A percentile compares a stretch with the other conserved stretches of the same genome.
Evolutionary conservation across 495 filamentous ascomycete species (phyloP).

Genomic region (Penicillium paradoxum): DNA sequence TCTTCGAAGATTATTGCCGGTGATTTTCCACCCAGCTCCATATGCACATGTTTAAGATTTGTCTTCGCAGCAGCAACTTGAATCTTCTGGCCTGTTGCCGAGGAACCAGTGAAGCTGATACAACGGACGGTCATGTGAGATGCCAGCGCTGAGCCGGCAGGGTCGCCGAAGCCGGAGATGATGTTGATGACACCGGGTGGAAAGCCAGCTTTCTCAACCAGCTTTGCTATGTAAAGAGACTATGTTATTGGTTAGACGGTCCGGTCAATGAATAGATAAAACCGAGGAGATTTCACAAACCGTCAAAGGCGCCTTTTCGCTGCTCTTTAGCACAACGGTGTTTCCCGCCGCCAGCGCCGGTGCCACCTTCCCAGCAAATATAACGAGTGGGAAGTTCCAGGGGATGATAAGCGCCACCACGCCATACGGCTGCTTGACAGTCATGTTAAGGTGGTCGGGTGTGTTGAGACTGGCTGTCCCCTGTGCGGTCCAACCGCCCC

Average conservation of each 20-base stretch:
- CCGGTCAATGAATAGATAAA: conserved; percentile 54
- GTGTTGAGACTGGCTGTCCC: conserved; percentile 56
- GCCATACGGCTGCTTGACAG: conserved; percentile 31
- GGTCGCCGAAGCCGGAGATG: conserved; percentile 49
- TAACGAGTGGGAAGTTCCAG: conserved; percentile 32
- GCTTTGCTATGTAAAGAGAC: conserved; percentile 63
- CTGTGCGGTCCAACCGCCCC: conserved; percentile 29
- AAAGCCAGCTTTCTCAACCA: conserved; percentile 58
- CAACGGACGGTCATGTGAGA: conserved; percentile 65
- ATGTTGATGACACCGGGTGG: conserved; percentile 54
- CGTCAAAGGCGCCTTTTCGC: conserved; percentile 54
- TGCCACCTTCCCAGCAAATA: conserved; percentile 49
- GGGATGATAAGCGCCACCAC: conserved; percentile 33
- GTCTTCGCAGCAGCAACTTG: conserved; percentile 77
- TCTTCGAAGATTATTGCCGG: conserved; percentile 85
- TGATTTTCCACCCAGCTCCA: conserved; percentile 91
- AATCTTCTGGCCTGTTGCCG: conserved; percentile 73
- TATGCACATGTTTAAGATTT: conserved; percentile 88
- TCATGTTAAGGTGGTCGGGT: conserved; percentile 49
- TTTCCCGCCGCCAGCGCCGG: conserved; percentile 56
- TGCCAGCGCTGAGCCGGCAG: conserved; percentile 47
- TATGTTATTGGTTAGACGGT: conserved; percentile 51
- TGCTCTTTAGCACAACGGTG: conserved; percentile 54
- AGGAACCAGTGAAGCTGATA: conserved; percentile 86
- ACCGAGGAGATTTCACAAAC: conserved; percentile 17